Evolutionary conservation across 2,329 filamentous ascomycete species (phyloP), one percentile per base, ranked within the genome.

Genomic region (Diaporthe nobilis): DNA sequence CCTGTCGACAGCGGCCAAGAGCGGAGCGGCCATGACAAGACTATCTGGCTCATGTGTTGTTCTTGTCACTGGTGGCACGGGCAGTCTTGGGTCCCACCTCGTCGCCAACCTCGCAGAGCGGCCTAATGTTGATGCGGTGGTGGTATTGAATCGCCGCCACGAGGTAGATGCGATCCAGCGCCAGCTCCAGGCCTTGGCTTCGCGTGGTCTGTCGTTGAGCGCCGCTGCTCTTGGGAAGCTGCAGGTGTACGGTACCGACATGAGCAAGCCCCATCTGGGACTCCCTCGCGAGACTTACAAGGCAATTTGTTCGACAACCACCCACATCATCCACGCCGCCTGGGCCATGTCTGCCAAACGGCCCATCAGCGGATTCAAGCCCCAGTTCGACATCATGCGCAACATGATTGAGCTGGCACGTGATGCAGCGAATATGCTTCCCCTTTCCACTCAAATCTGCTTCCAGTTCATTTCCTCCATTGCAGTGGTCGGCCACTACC

Each of bases 331-430:
- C 25, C 88, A 90, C 79, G 88, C 87, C 67, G 88, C 88, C 0
- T 90, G 87, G 87, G 85, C 85, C 1, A 89, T 90, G 87, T 86
- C 82, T 73, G 79, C 79, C 12, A 87, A 81, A 65, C 82, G 86
- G 6, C 79, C 84, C 0, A 4, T 88, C 0, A 68, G 72, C 1
- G 82, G 78, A 1, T 88, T 87, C 73, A 85, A 86, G 73, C 42
- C 83, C 0, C 87, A 89, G 77, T 84, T 90, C 68, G 78, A 83
- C 6, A 81, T 84, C 20, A 84, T 91, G 83, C 82, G 83, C 4
- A 87, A 87, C 76, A 80, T 91, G 13, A 77, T 90, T 9, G 81
- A 87, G 49, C 81, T 91, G 4, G 86, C 87, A 0, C 75, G 81
- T 1, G 55, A 42, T 17, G 44, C 44, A 12, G 60, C n/a, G 31